Evolutionary conservation across 2,329 filamentous ascomycete genomes (phyloP).

Genomic region (Talaromyces funiculosus): DNA sequence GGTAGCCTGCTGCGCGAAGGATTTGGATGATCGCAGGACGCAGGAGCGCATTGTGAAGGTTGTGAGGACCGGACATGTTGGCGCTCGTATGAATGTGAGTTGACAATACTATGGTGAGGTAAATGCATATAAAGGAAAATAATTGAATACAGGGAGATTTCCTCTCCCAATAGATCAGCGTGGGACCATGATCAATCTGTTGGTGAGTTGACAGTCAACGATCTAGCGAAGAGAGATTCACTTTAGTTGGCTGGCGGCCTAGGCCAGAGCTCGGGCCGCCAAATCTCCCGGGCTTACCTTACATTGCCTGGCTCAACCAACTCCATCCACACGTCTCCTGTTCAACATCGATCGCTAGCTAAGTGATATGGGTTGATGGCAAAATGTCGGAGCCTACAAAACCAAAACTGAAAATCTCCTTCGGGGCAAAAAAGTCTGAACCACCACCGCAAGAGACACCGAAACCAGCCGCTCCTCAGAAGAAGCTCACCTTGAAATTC

Average conservation of each 20-base stretch:
- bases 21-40: constrained; percentile 86
- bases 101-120: neutral
- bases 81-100: neutral
- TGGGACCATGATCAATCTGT: constrained; percentile 6
- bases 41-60: constrained; percentile 68
- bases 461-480: constrained; percentile 25
- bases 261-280: constrained; percentile 11
- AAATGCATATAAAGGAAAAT: too few species aligned
- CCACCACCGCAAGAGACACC: constrained; percentile 19
- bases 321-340: neutral
- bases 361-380: neutral
- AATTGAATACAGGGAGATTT: neutral
- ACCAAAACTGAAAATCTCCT: constrained; percentile 37
- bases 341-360: neutral
- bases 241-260: neutral
- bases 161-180: constrained; percentile 10
- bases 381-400: constrained; percentile 34
- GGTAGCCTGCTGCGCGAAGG: constrained; percentile 84
- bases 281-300: constrained; percentile 6
- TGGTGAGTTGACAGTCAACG: neutral
- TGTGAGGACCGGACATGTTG: constrained; percentile 43
- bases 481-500: constrained; percentile 40
- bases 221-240: neutral
- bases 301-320: neutral
- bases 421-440: constrained; percentile 29